Evolutionary conservation across 2,329 filamentous ascomycete species (phyloP), one percentile per base, ranked within the genome.

Genomic region (Aspergillus uvarum): DNA sequence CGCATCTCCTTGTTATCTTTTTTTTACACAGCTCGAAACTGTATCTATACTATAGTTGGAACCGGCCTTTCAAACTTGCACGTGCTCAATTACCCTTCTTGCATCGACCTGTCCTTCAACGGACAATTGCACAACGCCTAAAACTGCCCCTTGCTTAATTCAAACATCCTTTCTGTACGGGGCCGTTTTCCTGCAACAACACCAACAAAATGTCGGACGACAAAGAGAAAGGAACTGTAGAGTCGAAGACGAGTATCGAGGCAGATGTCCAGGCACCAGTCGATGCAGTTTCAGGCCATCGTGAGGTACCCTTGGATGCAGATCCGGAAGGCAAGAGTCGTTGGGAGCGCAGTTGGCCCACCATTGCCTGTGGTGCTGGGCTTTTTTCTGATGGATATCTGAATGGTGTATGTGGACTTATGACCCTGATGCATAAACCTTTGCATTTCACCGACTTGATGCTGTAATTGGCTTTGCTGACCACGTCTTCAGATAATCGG

Each of bases 311-410:
- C 24, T 29, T 68, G 7, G 70, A 71, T 32, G 59, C 66, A 1
- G 59, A 65, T 35, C 44, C 44, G 11, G 54, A 14, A 56, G 49
- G 48, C 51, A 54, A 80, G 59, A 69, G 70, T 51, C 75, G 78
- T 59, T 82, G 80, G 83, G 79, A 85, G 63, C 80, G 85, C 51
- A 78, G 83, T 19, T 87, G 85, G 83, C 91, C 92, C 14, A 89
- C 92, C 1, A 88, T 96, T 67, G 92, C 92, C 48, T 96, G 92
- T 71, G 93, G 93, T 65, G 90, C 92, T 54, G 93, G 93, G 69
- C 82, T 96, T 2, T 96, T 96, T 77, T 92, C 89, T 24, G 93
- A 96, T 75, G 93, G 93, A 16, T 96, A 96, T 75, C 85, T 96
- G 72, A 96, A 96, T 77, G 92, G 91, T 70, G 90, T 92, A 78